Base-by-base conservation (phyloP, 2,329 filamentous ascomycete genomes). In the Zymoseptoria tritici region DNA sequence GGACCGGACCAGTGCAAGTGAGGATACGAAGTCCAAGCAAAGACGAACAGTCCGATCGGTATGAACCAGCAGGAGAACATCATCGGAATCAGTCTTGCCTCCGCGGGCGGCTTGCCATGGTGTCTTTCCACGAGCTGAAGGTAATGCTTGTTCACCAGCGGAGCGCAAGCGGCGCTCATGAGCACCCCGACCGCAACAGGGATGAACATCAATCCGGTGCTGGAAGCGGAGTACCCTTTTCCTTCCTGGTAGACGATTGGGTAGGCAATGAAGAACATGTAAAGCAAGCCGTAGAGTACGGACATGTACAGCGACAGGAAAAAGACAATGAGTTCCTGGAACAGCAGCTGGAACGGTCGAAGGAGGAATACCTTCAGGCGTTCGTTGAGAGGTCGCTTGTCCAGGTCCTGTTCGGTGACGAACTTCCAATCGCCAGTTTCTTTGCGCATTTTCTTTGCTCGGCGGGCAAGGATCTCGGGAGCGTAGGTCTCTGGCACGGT, bases 401-500 rank as follows among this genome's bases (percentile, higher is more conserved):
- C 89, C 50, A 96, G 82, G 57, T 96, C 91, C 69, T 88, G 83
- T 73, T 94, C 89, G 0, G 91, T 93, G 49, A 91, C 88, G 70
- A 87, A 87, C 62, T 82, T 83, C 1, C 77, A 66, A 62, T 90
- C 83, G 21, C 86, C 85, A 1, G 89, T 88, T 31, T 84, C 74
- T 70, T 86, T 84, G 56, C 91, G 83, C 62, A 94, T 77, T 72
- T 89, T 89, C 69, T 81, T 79, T 2, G 91, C 91, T 11, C 90
- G 83, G 29, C 62, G 56, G 9, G 83, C 82, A 16, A 97, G 83
- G 55, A 96, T 85, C 0, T 85, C 88, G 0, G 91, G 90, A 0
- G 90, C 86, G 72, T 94, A 96, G 0, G 91, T 96, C 74, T 96
- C 91, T 1, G 90, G 90, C 0, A 96, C 87, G n/a, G 90, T 94